phyloP scores from a whole-genome alignment of 768 basidiomycete species.

The Strobilomyces confusus region DNA sequence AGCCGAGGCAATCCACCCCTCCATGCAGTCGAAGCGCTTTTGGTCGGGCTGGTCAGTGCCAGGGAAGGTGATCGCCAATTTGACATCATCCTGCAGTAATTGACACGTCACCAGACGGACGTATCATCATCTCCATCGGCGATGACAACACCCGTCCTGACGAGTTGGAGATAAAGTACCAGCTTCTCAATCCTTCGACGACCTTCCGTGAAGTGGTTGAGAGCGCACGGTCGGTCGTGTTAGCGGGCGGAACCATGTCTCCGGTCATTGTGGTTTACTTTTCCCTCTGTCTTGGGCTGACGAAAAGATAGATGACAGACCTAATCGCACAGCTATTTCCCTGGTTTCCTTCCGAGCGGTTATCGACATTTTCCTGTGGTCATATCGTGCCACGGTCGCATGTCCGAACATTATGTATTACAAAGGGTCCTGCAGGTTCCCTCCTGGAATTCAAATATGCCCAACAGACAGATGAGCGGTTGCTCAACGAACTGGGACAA shows the following conservation, averaged over 20 bases:
- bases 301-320: slow-evolving; percentile 69
- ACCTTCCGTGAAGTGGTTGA: slow-evolving; percentile 83
- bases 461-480: slow-evolving; percentile 58
- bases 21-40: slow-evolving; percentile 75
- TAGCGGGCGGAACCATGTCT: slow-evolving; percentile 98
- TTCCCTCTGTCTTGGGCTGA: slow-evolving; percentile 1
- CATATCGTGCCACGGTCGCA: slow-evolving; percentile 86
- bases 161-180: slow-evolving; percentile 74
- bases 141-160: slow-evolving; percentile 35
- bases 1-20: slow-evolving; percentile 64
- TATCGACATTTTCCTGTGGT: slow-evolving; percentile 85
- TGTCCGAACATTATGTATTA: slow-evolving; percentile 69
- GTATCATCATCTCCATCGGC: slow-evolving; percentile 57
- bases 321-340: slow-evolving; percentile 78
- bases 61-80: slow-evolving; percentile 53
- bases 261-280: slow-evolving; percentile 55
- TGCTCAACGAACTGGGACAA: slow-evolving; percentile 80
- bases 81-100: background rate
- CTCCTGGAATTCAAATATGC: slow-evolving; percentile 80
- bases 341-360: slow-evolving; percentile 50
- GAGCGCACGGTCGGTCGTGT: slow-evolving; percentile 73
- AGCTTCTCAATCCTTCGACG: slow-evolving; percentile 87
- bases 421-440: slow-evolving; percentile 68
- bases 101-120: slow-evolving; percentile 56
- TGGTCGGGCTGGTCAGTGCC: slow-evolving; percentile 70